Base-by-base conservation (phyloP, 139 green algal species). In the Nannochloris sp. region DNA sequence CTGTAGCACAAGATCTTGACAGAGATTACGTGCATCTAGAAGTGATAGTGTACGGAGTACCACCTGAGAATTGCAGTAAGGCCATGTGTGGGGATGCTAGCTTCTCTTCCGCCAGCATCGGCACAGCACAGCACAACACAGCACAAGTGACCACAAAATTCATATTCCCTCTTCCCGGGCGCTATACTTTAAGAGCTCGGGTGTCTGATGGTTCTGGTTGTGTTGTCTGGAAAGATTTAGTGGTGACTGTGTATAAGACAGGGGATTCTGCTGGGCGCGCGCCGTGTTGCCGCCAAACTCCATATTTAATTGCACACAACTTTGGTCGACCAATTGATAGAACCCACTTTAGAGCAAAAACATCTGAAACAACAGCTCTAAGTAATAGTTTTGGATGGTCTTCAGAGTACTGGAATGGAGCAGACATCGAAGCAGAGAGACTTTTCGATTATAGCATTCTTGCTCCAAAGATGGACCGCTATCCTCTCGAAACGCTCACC, bases 381-480 rank as follows among this genome's bases (percentile, higher is more conserved):
- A 1, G 53, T 67, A 24, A 39, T 19, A 24, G 31, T 35, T 35
- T 84, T 60, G 76, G 65, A 39, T 72, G 54, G 35, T 29, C 9
- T 3, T 34, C 27, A 31, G 78, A 64, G 3, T 77, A 83, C 38
- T 57, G 31, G 46, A 57, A 60, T 34, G 7, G 7, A 1, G 73
- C 80, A 34, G 82, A 89, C 6, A 30, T 85, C 46, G 82, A 90
- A 45, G 63, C 79, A 14, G 83, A 89, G 73, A 67, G 82, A 2
- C 79, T 89, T 31, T 89, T 89, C 68, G 83, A 89, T 66, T 87
- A 59, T 25, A 65, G 57, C 1, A 36, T 81, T 2, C 68, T 89
- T 29, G 81, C 82, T 2, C 77, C 32, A 72, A 9, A 9, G 9
- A 45, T 45, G 9, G 37, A 45, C 37, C 37, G 12, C 48, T 12